Base-by-base conservation (phyloP, 257 asterid genomes). In the Schizonepeta tenuifolia region DNA sequence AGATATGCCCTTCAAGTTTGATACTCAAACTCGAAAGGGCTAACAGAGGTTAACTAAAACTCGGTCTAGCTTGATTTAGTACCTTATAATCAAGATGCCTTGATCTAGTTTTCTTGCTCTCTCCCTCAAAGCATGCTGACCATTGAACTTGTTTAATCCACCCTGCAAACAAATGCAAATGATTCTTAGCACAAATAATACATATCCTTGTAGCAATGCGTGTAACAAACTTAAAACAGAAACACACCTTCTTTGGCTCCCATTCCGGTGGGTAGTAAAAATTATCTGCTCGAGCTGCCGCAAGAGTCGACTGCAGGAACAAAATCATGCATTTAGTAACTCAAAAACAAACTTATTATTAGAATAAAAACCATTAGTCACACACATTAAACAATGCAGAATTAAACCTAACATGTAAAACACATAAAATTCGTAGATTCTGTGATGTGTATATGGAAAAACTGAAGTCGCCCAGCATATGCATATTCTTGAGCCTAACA, bases 201-300 rank as follows among this genome's bases (percentile, higher is more conserved):
- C 9, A 55, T 31, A 57, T 8, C 13, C 38, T 2, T n/a, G 58
- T 69, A 53, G 49, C 50, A 46, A 67, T 64, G 38, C 55, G 3
- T 26, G 14, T 38, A 44, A 36, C 18, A n/a, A 24, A 68, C 36
- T 26, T 17, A 38, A 20, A 70, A 15, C 56, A 38, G 60, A 75
- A 26, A 59, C 43, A 56, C 79, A 89, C 99, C 95, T 91, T 89
- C 86, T 92, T 94, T 55, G 99, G 97, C 12, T 89, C 92, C 97
- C 99, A 94, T 94, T 92, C 96, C 53, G 99, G 99, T 44, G 99
- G 99, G 77, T 83, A 95, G 86, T 92, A 95, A 66, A 95, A 95
- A 68, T 95, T 95, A 77, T 95, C 99, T 18, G 99, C 99, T 80
- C 98, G 90, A 15, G 97, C 99, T 31, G 98, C 99, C 73, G 97